Percentiles rank a stretch among this genome's conserved stretches.
These are phyloP conservation scores for Trichoderma sp. DNA, from an alignment of 2,329 filamentous ascomycete genomes.

Conservation along the genomic window DNA sequence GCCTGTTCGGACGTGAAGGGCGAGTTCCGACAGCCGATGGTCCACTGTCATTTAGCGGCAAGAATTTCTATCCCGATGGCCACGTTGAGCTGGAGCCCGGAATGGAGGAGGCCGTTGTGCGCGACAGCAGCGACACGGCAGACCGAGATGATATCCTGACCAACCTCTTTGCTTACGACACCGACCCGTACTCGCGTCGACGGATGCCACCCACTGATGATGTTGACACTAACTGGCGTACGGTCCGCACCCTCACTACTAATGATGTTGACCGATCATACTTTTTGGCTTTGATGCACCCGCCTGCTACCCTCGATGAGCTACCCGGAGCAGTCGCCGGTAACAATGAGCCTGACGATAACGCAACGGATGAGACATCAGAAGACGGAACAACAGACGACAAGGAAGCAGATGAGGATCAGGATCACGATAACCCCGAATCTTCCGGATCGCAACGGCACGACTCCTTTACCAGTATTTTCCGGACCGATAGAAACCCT, in stretches of 20 bases:
- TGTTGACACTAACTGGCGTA: constrained; percentile 37
- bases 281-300: constrained; percentile 44
- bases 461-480: constrained; percentile 15
- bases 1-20: constrained; percentile 69
- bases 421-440: constrained; percentile 22
- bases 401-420: constrained; percentile 25
- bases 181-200: constrained; percentile 30
- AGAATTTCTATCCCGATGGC: constrained; percentile 59
- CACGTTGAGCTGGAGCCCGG: constrained; percentile 63
- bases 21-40: constrained; percentile 62
- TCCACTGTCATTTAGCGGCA: constrained; percentile 59
- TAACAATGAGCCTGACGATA: constrained; percentile 28
- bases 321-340: constrained; percentile 40
- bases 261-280: constrained; percentile 39
- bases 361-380: constrained; percentile 25
- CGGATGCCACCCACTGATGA: constrained; percentile 32
- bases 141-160: constrained; percentile 60
- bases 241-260: constrained; percentile 31
- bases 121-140: constrained; percentile 58
- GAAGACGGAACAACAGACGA: constrained; percentile 27
- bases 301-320: constrained; percentile 44
- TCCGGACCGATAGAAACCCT: constrained; percentile 25
- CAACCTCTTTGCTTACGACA: constrained; percentile 46
- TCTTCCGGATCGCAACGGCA: not conserved
- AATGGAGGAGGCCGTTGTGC: constrained; percentile 53